Evolutionary conservation across 495 filamentous ascomycete genomes (phyloP), one percentile per base, ranked within the genome.

Genomic region (Daldinia grandis): DNA sequence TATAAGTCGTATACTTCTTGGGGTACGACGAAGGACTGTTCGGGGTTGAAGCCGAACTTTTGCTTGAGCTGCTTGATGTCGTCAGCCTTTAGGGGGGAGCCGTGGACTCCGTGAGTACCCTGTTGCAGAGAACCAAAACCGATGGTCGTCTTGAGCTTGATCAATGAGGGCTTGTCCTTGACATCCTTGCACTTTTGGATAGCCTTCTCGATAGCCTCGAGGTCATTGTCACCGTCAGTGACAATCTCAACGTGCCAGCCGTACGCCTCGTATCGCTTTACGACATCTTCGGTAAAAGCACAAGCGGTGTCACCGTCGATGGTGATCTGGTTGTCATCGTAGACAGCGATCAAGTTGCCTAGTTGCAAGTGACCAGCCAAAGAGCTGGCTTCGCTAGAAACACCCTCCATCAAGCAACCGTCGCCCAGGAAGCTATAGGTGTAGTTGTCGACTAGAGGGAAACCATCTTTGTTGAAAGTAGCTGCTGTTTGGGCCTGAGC

Each of bases 241-340:
- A 99, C 94, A 80, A 87, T 86, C 78, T 92, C 85, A 49, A 86
- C 87, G 81, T 99, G 95, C 96, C 96, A 99, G 84, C 95, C 95
- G 80, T 99, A 99, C 53, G 96, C 80, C 84, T 98, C 93, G 81
- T 98, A 98, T 73, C 95, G 89, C 89, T 95, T 93, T 76, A 89
- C 77, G 68, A 99, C 95, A 71, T 99, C 96, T 82, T 99, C 95
- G 50, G 95, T 99, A 86, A 99, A 99, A 58, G 95, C 91, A 75
- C 87, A 89, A 84, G 93, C 93, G 81, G 93, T 99, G 85, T 96
- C 90, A 81, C 95, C 95, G 77, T 99, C 95, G 75, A 83, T 86
- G 76, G 93, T 97, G 80, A 99, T 99, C 78, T 95, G 91, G 87
- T 99, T 99, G 86, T 99, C 95, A 78, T 99, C 95, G 80, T 95